Evolutionary conservation across 305 asterid species (phyloP).

Genomic region (Solanum chacoense): DNA sequence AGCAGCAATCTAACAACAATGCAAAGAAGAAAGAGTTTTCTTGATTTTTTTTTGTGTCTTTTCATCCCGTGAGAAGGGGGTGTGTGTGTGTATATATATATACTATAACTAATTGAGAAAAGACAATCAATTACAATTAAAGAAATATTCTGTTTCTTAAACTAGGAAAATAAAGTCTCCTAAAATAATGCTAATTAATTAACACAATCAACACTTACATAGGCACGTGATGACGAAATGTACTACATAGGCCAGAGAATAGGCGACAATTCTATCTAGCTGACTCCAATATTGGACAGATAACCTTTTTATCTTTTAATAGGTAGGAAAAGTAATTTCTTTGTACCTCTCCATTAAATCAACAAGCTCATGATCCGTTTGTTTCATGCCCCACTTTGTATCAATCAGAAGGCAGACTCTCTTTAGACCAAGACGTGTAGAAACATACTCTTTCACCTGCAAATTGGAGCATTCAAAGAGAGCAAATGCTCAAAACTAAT

Average conservation of each 20-base stretch:
- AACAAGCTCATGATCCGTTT: conserved; percentile 80
- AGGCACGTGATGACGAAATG: neutral
- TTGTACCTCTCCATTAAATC: conserved; percentile 90
- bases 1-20: neutral
- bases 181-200: neutral
- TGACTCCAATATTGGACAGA: neutral
- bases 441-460: conserved; percentile 96
- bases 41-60: neutral
- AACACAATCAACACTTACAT: neutral
- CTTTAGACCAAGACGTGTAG: conserved; percentile 59
- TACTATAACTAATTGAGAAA: neutral
- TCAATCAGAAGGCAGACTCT: conserved; percentile 88
- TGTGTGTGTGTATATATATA: neutral
- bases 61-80: neutral
- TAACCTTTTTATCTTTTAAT: neutral
- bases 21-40: neutral
- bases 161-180: neutral
- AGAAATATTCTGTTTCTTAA: neutral
- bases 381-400: conserved; percentile 99
- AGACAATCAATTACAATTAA: neutral
- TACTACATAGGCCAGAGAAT: neutral
- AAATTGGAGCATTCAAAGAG: conserved; percentile 4
- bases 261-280: neutral
- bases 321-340: neutral
- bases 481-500: neutral